Evolutionary conservation across 176 grass and related monocot genomes (phyloP), one percentile per base, ranked within the genome.

Genomic region (Oropetium thomaeum): DNA sequence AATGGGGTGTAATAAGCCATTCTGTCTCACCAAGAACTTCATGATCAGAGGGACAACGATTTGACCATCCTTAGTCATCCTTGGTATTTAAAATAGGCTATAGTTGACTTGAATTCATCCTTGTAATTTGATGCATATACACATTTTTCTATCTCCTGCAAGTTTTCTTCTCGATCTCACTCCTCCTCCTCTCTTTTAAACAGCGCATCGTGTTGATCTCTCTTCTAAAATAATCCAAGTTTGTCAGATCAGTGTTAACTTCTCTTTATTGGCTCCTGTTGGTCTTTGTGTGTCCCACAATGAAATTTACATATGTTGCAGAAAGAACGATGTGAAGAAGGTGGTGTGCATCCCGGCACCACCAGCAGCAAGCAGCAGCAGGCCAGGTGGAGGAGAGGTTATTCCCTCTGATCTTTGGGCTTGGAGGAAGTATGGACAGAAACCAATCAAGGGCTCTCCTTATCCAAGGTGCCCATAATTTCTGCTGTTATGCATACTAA

Each of bases 381-480:
- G 89, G 10, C 64, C 70, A 26, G 89, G 89, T 12, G 89, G 81
- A 72, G 88, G 88, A 26, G 89, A 92, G 66, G 81, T 88, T 28
- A 83, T 92, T 57, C 89, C 89, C 0, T 92, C 85, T 38, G 89
- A 92, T 75, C 82, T 92, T 47, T 92, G 89, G 89, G 89, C 89
- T 37, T 92, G 89, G 89, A 88, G 89, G 49, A 92, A 92, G 70
- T 93, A 93, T 27, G 90, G 90, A 12, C 90, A 93, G 75, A 93
- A 93, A 49, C 90, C 90, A 35, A 93, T 93, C 54, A 93, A 93
- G 31, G 90, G 90, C 26, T 93, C 90, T 29, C 91, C 91, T 83
- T 79, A 93, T 68, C 91, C 91, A 60, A 90, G 91, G 91, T 93
- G 67, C 8, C 17, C 34, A 62, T 32, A 38, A 45, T 19, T 22